phyloP scores from a whole-genome alignment of 2,329 filamentous ascomycete genomes.

The Talaromyces sp. region DNA sequence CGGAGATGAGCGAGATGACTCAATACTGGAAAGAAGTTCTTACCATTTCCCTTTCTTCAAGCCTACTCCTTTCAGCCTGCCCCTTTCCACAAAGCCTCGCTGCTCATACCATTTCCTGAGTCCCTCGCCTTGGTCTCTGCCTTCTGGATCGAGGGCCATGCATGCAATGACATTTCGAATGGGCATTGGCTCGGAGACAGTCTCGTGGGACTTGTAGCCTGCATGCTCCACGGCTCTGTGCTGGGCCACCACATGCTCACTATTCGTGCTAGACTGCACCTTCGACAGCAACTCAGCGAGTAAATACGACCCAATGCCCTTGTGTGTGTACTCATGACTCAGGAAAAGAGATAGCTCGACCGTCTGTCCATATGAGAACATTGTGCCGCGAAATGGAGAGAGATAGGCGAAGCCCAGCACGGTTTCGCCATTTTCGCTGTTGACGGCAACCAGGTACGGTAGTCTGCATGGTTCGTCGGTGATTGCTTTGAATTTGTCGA shows the following conservation, averaged over 20 bases:
- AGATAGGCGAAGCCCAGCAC: constrained; percentile 33
- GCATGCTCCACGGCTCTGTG: constrained; percentile 18
- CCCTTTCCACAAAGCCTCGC: constrained; percentile 35
- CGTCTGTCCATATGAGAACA: constrained; percentile 35
- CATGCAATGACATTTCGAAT: constrained; percentile 32
- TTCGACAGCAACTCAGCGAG: constrained; percentile 22
- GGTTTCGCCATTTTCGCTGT: constrained; percentile 8
- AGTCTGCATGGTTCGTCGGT: constrained; percentile 19
- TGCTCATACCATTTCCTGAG: constrained; percentile 34
- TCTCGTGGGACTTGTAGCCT: constrained; percentile 13
- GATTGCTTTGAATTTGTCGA: constrained; percentile 22
- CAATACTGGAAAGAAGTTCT: constrained; percentile 3
- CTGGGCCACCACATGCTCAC: constrained; percentile 16
- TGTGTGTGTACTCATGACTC: constrained; percentile 27
- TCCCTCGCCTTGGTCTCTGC: constrained; percentile 25
- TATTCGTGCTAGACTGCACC: constrained; percentile 23
- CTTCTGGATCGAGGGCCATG: constrained; percentile 33
- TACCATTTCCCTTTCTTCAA: constrained; percentile 35
- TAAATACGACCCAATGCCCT: constrained; percentile 23
- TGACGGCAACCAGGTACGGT: constrained; percentile 34
- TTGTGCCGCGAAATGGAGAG: constrained; percentile 29
- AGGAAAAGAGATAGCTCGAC: constrained; percentile 38
- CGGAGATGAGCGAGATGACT: neutral
- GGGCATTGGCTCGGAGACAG: neutral
- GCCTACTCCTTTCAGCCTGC: constrained; percentile 33